Evolutionary conservation across 345 rosid genomes (phyloP).

Genomic region (Gossypium longicalyx): DNA sequence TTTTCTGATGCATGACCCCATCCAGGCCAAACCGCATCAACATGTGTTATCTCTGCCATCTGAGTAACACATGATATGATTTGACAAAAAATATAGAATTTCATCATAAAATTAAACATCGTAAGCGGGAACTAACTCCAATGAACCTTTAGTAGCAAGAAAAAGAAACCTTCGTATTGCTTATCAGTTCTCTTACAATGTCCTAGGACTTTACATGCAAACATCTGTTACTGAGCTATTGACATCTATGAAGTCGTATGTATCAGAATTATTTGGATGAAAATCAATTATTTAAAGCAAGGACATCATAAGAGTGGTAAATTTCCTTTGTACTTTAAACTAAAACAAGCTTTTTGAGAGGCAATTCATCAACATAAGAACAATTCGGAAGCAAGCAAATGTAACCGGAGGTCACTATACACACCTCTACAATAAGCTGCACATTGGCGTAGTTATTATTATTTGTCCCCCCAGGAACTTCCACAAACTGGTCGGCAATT

Average conservation of each 20-base stretch:
- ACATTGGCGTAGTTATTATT: slow-evolving; percentile 98
- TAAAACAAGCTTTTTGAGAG: background rate
- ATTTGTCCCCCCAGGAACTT: slow-evolving; percentile 99
- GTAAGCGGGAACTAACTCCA: background rate
- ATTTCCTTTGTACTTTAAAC: background rate
- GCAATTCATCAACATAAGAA: slow-evolving; percentile 13
- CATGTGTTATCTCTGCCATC: slow-evolving; percentile 98
- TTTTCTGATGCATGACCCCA: slow-evolving; percentile 99
- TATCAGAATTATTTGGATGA: background rate
- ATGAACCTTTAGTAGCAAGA: background rate
- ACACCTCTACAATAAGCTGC: slow-evolving; percentile 96
- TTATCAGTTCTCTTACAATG: background rate
- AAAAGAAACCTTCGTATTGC: background rate
- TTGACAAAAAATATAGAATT: slow-evolving; percentile 11
- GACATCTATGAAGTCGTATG: background rate
- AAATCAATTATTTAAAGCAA: background rate
- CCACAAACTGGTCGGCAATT: slow-evolving; percentile 99
- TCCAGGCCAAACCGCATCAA: slow-evolving; percentile 99
- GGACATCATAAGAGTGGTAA: background rate
- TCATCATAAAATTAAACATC: background rate
- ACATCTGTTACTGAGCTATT: background rate
- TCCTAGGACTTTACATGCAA: background rate
- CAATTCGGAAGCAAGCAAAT: slow-evolving; percentile 5
- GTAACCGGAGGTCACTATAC: slow-evolving; percentile 8
- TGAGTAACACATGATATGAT: slow-evolving; percentile 24